Percentiles rank a stretch among this genome's conserved stretches.
phyloP scores from a whole-genome alignment of 768 basidiomycete species.

The Mycena indigotica region DNA sequence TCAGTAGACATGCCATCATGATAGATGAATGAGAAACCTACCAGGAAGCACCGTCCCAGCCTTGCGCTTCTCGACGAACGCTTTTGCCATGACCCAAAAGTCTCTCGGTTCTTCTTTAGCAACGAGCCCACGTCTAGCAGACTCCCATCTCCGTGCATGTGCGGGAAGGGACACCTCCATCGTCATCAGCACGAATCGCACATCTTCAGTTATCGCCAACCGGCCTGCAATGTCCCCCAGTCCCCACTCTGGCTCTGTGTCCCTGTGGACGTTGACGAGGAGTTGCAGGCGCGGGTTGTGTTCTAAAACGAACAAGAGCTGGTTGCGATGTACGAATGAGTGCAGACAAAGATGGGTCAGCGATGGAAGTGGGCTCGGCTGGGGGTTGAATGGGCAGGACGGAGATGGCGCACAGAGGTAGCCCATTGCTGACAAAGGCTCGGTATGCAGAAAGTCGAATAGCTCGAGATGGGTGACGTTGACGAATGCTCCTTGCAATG shows the following conservation, averaged over 20 bases:
- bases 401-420: background rate
- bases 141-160: constrained; percentile 10
- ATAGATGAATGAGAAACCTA: background rate
- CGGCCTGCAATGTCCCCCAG: constrained; percentile 13
- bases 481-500: constrained; percentile 5
- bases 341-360: constrained; percentile 17
- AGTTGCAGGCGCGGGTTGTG: constrained; percentile 2
- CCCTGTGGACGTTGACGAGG: constrained; percentile 14
- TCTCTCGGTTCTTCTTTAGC: background rate
- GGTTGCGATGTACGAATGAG: constrained; percentile 5
- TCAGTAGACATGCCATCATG: background rate
- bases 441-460: constrained; percentile 8
- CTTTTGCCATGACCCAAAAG: constrained; percentile 13
- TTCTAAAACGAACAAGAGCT: constrained; percentile 6
- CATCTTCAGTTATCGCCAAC: constrained; percentile 9
- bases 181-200: constrained; percentile 12
- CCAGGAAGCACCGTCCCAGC: constrained; percentile 8
- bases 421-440: background rate
- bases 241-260: constrained; percentile 16
- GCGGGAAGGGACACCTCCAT: constrained; percentile 2
- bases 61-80: constrained; percentile 11
- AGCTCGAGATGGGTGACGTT: constrained; percentile 16
- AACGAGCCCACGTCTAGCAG: background rate
- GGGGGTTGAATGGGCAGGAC: background rate
- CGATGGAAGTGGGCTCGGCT: constrained; percentile 1